These are phyloP conservation scores for Wickerhamomyces hampshirensis DNA, from an alignment of 805 yeast genomes.

Conservation along the genomic window DNA sequence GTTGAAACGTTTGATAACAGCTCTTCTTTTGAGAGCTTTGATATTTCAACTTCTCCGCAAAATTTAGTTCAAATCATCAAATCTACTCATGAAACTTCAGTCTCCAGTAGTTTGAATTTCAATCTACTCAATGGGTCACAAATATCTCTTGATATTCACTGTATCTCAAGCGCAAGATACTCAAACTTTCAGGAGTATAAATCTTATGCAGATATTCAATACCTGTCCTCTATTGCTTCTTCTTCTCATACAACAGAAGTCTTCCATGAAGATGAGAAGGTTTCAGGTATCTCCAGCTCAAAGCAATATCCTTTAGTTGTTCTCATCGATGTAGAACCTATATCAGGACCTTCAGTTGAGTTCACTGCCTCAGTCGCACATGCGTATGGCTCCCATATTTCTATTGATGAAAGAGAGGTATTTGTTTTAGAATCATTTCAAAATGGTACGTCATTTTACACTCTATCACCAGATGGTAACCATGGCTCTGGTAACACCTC, in stretches of 20 bases:
- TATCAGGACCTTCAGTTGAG: constrained; percentile 11
- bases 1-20: constrained; percentile 26
- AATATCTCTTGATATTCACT: constrained; percentile 20
- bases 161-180: constrained; percentile 23
- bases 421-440: constrained; percentile 27
- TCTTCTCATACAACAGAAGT: constrained; percentile 9
- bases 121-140: constrained; percentile 19
- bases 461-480: constrained; percentile 41
- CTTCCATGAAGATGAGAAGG: constrained; percentile 11
- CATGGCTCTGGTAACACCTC: constrained; percentile 38
- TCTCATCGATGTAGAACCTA: constrained; percentile 12
- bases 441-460: constrained; percentile 41
- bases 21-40: constrained; percentile 3
- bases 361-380: constrained; percentile 17
- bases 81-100: constrained; percentile 10
- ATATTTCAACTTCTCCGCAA: constrained; percentile 11
- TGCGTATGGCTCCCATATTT: constrained; percentile 18
- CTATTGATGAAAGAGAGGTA: constrained; percentile 16
- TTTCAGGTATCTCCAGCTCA: constrained; percentile 7
- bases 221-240: constrained; percentile 14
- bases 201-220: constrained; percentile 37
- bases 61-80: constrained; percentile 21
- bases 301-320: constrained; percentile 19
- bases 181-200: constrained; percentile 35
- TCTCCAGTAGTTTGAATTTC: constrained; percentile 15